A percentile compares a stretch with the other conserved stretches of the same genome.
phyloP scores from a whole-genome alignment of 2,329 filamentous ascomycete genomes.

The Fusarium tanahbumbuense region DNA sequence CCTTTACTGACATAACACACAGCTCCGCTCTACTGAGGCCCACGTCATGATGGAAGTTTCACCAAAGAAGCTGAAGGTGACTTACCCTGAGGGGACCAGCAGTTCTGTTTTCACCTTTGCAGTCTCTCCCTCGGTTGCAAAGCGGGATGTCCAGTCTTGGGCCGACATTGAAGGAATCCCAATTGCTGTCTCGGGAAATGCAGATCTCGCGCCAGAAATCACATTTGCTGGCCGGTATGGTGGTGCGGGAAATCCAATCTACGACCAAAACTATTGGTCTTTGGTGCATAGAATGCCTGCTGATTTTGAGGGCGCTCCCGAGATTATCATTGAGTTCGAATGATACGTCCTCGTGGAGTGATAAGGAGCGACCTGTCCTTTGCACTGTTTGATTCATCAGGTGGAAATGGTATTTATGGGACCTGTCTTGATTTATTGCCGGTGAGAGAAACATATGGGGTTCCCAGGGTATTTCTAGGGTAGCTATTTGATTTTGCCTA shows the following conservation, averaged over 20 bases:
- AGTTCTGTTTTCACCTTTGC: conserved; percentile 19
- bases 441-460: no score
- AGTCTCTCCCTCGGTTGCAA: conserved; percentile 13
- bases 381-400: no score
- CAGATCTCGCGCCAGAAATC: not conserved
- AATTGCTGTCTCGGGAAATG: conserved; percentile 13
- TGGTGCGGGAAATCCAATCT: conserved; percentile 11
- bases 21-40: conserved; percentile 17
- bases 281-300: conserved; percentile 4
- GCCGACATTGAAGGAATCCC: conserved; percentile 6
- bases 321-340: conserved; percentile 19
- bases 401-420: not conserved
- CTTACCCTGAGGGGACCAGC: not conserved
- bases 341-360: not conserved
- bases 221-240: conserved; percentile 18
- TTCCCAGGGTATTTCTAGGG: no score
- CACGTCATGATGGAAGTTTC: conserved; percentile 20
- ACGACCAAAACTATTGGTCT: conserved; percentile 17
- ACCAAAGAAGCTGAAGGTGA: conserved; percentile 3
- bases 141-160: conserved; percentile 20
- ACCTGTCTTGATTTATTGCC: no score
- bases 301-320: conserved; percentile 5
- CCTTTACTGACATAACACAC: not conserved
- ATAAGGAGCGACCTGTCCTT: not conserved
- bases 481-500: no score